A percentile compares a stretch with the other conserved stretches of the same genome.
These are phyloP conservation scores for Pholiota molesta DNA, from an alignment of 768 basidiomycete genomes.

Conservation along the genomic window DNA sequence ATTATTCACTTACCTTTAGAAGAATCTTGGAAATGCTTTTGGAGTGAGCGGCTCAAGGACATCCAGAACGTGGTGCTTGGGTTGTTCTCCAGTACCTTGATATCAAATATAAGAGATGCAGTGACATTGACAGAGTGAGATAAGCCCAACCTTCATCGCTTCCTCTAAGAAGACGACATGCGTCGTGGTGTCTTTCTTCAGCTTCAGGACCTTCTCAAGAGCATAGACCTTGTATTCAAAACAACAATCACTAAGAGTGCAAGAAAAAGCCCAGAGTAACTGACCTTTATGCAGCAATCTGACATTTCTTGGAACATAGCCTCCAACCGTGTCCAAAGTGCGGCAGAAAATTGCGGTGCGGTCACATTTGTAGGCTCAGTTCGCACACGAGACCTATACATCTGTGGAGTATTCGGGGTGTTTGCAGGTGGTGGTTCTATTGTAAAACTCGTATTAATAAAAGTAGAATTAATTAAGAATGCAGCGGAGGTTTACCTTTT, in stretches of 20 bases:
- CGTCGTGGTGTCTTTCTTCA: conserved; percentile 84
- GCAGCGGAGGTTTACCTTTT: conserved; percentile 52
- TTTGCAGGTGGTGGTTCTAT: conserved; percentile 22
- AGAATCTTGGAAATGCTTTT: conserved; percentile 80
- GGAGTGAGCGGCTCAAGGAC: conserved; percentile 75
- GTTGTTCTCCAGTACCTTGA: conserved; percentile 82
- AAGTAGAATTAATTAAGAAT: conserved; percentile 14
- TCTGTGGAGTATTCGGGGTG: conserved; percentile 40
- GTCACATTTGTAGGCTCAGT: conserved; percentile 91
- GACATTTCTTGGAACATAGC: conserved; percentile 87
- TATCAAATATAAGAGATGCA: background rate
- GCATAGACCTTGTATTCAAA: conserved; percentile 73
- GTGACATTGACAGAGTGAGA: background rate
- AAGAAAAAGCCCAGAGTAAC: background rate
- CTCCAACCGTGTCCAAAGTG: conserved; percentile 83
- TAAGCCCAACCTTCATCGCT: conserved; percentile 75
- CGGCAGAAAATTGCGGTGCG: conserved; percentile 82
- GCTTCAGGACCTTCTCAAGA: conserved; percentile 88
- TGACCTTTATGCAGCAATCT: conserved; percentile 86
- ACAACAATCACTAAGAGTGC: background rate
- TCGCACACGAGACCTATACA: conserved; percentile 84
- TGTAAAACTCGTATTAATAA: conserved; percentile 3
- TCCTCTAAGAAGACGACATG: conserved; percentile 87
- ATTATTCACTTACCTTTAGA: conserved; percentile 59
- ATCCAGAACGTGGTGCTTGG: conserved; percentile 94